Evolutionary conservation across 73 alveolate species (phyloP).

Genomic region (Tetrahymena elliotti): DNA sequence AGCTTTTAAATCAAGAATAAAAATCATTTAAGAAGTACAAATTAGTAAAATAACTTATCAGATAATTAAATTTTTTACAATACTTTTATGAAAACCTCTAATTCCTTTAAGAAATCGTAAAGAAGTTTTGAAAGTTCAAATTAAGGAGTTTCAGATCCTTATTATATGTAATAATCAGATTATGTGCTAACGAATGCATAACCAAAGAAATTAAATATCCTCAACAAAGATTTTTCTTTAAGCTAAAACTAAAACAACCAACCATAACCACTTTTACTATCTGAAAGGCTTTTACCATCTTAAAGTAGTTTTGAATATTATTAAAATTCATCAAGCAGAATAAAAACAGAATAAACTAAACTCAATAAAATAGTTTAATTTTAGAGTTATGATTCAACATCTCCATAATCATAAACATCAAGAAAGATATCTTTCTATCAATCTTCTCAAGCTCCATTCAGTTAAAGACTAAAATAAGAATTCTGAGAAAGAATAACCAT

Average conservation of each 20-base stretch:
- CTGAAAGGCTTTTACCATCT: background rate
- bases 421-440: background rate
- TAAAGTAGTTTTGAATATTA: background rate
- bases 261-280: background rate
- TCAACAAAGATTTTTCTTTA: background rate
- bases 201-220: too few relatives aligned
- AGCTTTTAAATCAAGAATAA: background rate
- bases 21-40: background rate
- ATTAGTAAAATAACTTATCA: background rate
- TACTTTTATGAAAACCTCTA: background rate
- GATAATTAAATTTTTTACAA: background rate
- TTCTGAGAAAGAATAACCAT: too few relatives aligned
- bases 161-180: background rate
- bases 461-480: background rate
- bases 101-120: background rate
- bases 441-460: background rate
- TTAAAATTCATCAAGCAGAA: background rate
- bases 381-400: background rate
- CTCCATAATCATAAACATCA: background rate
- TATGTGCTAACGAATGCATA: background rate
- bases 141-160: background rate
- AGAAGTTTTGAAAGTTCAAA: background rate
- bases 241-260: background rate
- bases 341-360: background rate
- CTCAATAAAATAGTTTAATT: background rate